Evolutionary conservation across 2,329 filamentous ascomycete species (phyloP), one percentile per base, ranked within the genome.

Genomic region (Colletotrichum coccodes): DNA sequence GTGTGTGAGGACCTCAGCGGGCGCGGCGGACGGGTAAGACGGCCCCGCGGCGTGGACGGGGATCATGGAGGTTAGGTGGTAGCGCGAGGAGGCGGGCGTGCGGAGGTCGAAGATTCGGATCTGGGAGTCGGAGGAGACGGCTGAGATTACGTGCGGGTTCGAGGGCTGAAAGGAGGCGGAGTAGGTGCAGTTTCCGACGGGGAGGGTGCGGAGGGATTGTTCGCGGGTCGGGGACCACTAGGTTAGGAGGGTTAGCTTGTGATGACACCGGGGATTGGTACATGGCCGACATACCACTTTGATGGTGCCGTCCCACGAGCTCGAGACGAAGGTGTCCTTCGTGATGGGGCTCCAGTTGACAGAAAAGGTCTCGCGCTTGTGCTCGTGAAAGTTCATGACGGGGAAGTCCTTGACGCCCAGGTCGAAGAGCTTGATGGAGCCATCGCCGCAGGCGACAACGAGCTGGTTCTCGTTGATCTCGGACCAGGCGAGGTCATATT

Each of bases 391-490:
- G 72, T 92, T 94, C 82, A 94, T 93, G 64, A 99, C 88, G 9
- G 96, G 96, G 77, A 96, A 98, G 49, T 95, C 88, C 73, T 91
- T 86, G 38, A 97, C 87, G 4, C 87, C 89, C 36, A 95, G 88
- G 81, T 99, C 96, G 80, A 96, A 99, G 53, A 99, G 89, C 83
- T 98, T 98, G 76, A 99, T 88, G 62, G 93, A 95, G 63, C 96
- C 96, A 82, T 99, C 96, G 72, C 96, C 96, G 73, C 93, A 95
- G 0, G 94, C 95, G 1, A 92, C 91, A 23, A 97, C 87, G 59
- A 98, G 85, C 83, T 99, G 96, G 81, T 96, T 97, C 83, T 98
- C 95, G 83, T 99, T 95, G 73, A 94, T 89, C 83, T 99, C 96
- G 21, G 94, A 97, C 94, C 96, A 98, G 30, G 95, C 89, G 60